Percentiles rank a stretch among this genome's conserved stretches.
Conservation (phyloP, 495 filamentous ascomycete genomes). For the Penicillium antarcticum region DNA sequence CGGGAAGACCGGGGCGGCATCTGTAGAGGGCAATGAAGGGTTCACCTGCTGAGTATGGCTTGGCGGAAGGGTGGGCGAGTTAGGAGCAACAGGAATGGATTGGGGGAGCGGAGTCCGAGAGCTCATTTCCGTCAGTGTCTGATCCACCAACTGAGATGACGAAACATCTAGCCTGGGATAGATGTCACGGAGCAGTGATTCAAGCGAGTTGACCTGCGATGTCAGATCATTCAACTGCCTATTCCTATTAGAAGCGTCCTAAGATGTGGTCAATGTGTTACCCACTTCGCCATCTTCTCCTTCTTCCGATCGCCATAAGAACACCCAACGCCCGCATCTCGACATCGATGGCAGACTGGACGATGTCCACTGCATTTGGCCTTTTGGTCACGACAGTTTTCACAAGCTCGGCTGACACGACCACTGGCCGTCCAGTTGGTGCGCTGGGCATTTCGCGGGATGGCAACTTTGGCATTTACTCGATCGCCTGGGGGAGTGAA, state of each 20-base stretch:
- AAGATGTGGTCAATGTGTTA: conserved; percentile 18
- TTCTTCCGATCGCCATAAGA: conserved; percentile 58
- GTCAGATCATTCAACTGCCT: conserved; percentile 42
- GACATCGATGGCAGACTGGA: conserved; percentile 56
- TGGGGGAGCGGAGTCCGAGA: background rate
- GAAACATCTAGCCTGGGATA: conserved; percentile 31
- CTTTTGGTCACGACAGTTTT: conserved; percentile 70
- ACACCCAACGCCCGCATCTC: conserved; percentile 48
- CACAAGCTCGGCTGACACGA: conserved; percentile 58
- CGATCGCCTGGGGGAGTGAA: conserved; percentile 14
- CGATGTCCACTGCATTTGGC: conserved; percentile 59
- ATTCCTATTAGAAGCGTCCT: conserved; percentile 19
- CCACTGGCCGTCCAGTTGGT: conserved; percentile 30
- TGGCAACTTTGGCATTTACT: conserved; percentile 35
- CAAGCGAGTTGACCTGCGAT: conserved; percentile 29
- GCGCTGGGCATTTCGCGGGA: conserved; percentile 31
- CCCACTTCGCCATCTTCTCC: conserved; percentile 55
- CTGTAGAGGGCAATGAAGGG: conserved; percentile 1
- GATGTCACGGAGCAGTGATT: conserved; percentile 36
- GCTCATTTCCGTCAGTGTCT: conserved; percentile 18
- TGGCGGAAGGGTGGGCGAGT: background rate
- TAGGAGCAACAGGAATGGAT: background rate
- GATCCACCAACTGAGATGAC: conserved; percentile 35
- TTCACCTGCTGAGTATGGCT: background rate
- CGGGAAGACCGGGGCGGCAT: conserved; percentile 39